Base-by-base conservation (phyloP, 768 basidiomycete genomes). In the Lactifluus echinatus region DNA sequence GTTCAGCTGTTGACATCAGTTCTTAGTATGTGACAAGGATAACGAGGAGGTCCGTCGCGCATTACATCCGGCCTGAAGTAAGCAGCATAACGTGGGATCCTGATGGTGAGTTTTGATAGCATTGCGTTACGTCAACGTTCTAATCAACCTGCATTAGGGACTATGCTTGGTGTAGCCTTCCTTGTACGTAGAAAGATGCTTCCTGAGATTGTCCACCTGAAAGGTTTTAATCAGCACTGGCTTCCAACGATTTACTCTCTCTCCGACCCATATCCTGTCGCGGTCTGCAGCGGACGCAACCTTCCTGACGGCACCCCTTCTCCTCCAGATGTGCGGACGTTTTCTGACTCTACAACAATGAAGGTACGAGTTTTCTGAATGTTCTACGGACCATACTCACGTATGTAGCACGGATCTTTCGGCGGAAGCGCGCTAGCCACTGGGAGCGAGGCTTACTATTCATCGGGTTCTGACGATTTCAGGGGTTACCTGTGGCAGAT, bases 381-480 rank as follows among this genome's bases (percentile, higher is more conserved):
- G 37, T 8, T 17, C 19, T 8, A 23, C n/a, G 11, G 29, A 37
- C 21, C 17, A 14, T 26, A 47, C 45, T 53, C 10, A 57, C 36
- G 28, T 39, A 12, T 62, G 48, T 56, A 90, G 86, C 85, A 89
- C 58, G 88, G 87, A 3, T 79, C 81, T 5, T 91, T 93, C 61
- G 87, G 89, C 36, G 79, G 81, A 2, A 59, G 57, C 46, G 52
- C 24, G 24, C 76, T 77, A 1, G 78, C 77, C 4, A 64, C 77
- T 28, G 73, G 77, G 46, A 69, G 63, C 23, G 85, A 87, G 53
- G 68, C 75, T 29, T 80, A 84, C 63, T 92, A 84, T 65, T 77
- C 77, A 34, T 79, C 79, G n/a, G 90, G 90, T 15, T 90, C 87
- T 11, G 90, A 93, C 66, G 87, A 92, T 68, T 92, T 91, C 66